Evolutionary conservation across 106 monocot species (phyloP).

Genomic region (Platanthera zijinensis): DNA sequence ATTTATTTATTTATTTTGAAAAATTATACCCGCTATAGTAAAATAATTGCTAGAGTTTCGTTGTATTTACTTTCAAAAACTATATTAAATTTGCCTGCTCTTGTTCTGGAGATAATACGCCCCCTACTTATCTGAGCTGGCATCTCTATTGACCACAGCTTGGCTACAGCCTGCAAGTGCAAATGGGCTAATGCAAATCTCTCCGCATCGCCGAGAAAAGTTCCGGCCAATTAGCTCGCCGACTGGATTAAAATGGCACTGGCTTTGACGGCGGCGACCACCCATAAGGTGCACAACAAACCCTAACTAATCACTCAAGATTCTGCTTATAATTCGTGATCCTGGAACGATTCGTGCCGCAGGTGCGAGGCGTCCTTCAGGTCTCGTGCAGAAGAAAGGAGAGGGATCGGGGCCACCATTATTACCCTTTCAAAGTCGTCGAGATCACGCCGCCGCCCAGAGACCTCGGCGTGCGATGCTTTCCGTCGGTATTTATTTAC

Average conservation of each 20-base stretch:
- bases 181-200: not conserved
- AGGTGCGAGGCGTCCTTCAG: constrained; percentile 1
- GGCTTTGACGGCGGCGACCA: not conserved
- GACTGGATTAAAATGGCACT: not conserved
- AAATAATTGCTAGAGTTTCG: too few relatives aligned
- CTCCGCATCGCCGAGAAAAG: not conserved
- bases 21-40: too few relatives aligned
- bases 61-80: too few relatives aligned
- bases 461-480: constrained; percentile 53
- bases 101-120: too few relatives aligned
- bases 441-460: constrained; percentile 56
- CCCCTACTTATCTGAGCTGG: too few relatives aligned
- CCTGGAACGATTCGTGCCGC: not conserved
- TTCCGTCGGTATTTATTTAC: constrained; percentile 35
- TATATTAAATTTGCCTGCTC: too few relatives aligned
- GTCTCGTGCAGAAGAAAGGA: constrained; percentile 48
- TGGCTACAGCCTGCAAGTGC: too few relatives aligned
- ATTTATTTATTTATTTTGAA: too few relatives aligned
- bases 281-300: not conserved
- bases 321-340: too few relatives aligned
- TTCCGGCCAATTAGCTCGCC: not conserved
- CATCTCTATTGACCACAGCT: too few relatives aligned
- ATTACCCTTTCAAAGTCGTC: constrained; percentile 48
- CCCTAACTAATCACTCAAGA: not conserved
- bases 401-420: constrained; percentile 29